A percentile compares a stretch with the other conserved stretches of the same genome.
Evolutionary conservation across 352 stramenopile genomes (phyloP).

Genomic region (Phytophthora palmivora): DNA sequence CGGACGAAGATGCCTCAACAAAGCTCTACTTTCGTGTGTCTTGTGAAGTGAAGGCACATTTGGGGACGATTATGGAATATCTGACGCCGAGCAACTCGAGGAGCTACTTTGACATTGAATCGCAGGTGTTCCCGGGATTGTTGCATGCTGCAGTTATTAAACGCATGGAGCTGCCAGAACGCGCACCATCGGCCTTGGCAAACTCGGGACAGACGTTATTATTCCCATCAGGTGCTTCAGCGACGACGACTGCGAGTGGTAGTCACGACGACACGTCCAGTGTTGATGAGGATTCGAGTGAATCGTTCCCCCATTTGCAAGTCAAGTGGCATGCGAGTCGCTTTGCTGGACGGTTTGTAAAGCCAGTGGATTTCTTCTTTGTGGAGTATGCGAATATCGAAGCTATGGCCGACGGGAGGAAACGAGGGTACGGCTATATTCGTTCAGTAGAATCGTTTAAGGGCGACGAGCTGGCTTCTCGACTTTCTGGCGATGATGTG

Average conservation of each 20-base stretch:
- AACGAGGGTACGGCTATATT: constrained; percentile 80
- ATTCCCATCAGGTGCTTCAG: constrained; percentile 32
- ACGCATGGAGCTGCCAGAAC: constrained; percentile 68
- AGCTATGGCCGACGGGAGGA: constrained; percentile 62
- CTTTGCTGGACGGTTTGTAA: constrained; percentile 83
- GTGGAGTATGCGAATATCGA: constrained; percentile 89
- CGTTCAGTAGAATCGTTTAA: constrained; percentile 86
- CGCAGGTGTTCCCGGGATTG: constrained; percentile 81
- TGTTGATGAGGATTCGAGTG: constrained; percentile 46
- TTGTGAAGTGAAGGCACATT: constrained; percentile 82
- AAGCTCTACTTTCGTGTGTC: constrained; percentile 88
- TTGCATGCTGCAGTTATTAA: constrained; percentile 84
- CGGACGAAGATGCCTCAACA: constrained; percentile 48
- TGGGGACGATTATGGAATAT: constrained; percentile 86
- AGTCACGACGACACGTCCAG: constrained; percentile 55
- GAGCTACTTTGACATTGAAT: constrained; percentile 84
- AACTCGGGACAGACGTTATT: constrained; percentile 33
- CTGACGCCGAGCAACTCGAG: constrained; percentile 70
- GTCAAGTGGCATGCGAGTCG: constrained; percentile 90
- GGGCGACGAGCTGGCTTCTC: constrained; percentile 76
- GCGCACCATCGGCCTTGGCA: constrained; percentile 7
- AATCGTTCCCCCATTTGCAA: constrained; percentile 71
- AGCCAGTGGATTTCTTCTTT: constrained; percentile 89
- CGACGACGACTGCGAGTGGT: constrained; percentile 37
- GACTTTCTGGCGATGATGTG: constrained; percentile 68